phyloP scores from a whole-genome alignment of 306 rosid genomes.

The peach (Prunus persica) region Prunus_persica_NCBIv2 NC_034014.1:2677501-2678000 shows the following conservation, averaged over 20 bases:
- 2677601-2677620: constrained; percentile 59
- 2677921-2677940: constrained; percentile 53
- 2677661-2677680: constrained; percentile 71
- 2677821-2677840: constrained; percentile 55
- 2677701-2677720: constrained; percentile 50
- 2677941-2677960: constrained; percentile 69
- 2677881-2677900: constrained; percentile 34
- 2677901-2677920: constrained; percentile 54
- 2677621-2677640: constrained; percentile 45
- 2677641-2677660: constrained; percentile 42
- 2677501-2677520: constrained; percentile 58
- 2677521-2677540: constrained; percentile 65
- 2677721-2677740: constrained; percentile 49
- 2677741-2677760: constrained; percentile 46
- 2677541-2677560: constrained; percentile 74
- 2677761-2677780: constrained; percentile 69
- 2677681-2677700: constrained; percentile 74
- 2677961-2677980: constrained; percentile 72
- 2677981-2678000: constrained; percentile 39
- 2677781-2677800: constrained; percentile 82
- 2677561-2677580: constrained; percentile 61
- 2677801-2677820: constrained; percentile 47
- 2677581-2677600: constrained; percentile 58
- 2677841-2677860: constrained; percentile 39
- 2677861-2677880: constrained; percentile 50